A percentile compares a stretch with the other conserved stretches of the same genome.
phyloP scores from a whole-genome alignment of 2,329 filamentous ascomycete genomes.

The Aspergillus costaricaensis region DNA sequence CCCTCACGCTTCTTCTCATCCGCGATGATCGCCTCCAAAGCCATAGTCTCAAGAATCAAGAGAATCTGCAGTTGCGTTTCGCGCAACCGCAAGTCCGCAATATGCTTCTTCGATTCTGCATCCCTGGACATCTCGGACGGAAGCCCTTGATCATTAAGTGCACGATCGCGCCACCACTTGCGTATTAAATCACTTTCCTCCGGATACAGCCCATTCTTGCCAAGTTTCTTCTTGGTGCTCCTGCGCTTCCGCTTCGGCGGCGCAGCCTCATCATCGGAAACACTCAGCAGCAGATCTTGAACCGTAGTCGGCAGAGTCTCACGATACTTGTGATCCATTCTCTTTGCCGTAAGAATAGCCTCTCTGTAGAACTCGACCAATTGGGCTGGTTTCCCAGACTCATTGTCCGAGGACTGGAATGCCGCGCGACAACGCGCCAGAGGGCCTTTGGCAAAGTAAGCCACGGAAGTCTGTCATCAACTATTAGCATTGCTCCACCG shows the following conservation, averaged over 20 bases:
- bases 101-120: constrained; percentile 41
- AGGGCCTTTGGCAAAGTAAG: constrained; percentile 55
- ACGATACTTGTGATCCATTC: constrained; percentile 51
- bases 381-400: constrained; percentile 26
- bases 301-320: constrained; percentile 46
- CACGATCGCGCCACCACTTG: constrained; percentile 50
- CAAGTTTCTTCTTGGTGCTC: constrained; percentile 46
- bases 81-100: constrained; percentile 48
- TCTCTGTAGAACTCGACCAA: constrained; percentile 45
- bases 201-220: constrained; percentile 51
- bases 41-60: constrained; percentile 51
- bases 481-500: constrained; percentile 17
- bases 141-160: constrained; percentile 30
- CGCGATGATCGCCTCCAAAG: constrained; percentile 38
- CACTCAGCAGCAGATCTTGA: constrained; percentile 36
- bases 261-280: constrained; percentile 40
- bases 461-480: constrained; percentile 46
- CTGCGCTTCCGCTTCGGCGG: constrained; percentile 30
- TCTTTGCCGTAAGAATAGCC: constrained; percentile 47
- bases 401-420: constrained; percentile 33
- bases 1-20: constrained; percentile 22
- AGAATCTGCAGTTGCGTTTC: constrained; percentile 54
- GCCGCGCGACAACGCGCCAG: constrained; percentile 48
- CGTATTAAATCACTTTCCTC: constrained; percentile 46
- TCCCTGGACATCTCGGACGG: constrained; percentile 34